A percentile compares a stretch with the other conserved stretches of the same genome.
Conservation (phyloP, 108 stramenopile genomes). For the Fistulifera pelliculosa region DNA sequence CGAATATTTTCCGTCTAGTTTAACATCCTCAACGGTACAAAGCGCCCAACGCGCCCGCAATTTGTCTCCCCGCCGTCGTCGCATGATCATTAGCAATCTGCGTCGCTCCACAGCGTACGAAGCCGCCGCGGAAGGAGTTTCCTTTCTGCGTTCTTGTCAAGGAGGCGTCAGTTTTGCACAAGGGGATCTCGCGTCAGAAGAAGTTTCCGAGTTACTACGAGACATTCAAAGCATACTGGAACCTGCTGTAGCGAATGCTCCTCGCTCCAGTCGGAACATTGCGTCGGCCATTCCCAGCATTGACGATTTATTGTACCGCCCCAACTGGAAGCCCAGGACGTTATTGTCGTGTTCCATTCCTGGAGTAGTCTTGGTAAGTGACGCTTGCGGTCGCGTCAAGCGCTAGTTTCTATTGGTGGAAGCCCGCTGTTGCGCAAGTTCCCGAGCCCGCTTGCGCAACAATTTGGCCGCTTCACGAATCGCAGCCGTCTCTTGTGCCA, state of each 20-base stretch:
- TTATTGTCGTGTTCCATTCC: slow-evolving; percentile 51
- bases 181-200: slow-evolving; percentile 58
- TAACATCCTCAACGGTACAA: slow-evolving; percentile 26
- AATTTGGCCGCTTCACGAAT: no score
- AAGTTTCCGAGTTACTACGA: slow-evolving; percentile 27
- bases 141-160: slow-evolving; percentile 14
- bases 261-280: slow-evolving; percentile 9
- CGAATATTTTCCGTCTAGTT: slow-evolving; percentile 24
- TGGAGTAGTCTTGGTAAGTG: slow-evolving; percentile 49
- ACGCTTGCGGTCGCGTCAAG: slow-evolving; percentile 64
- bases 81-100: slow-evolving; percentile 14
- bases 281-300: slow-evolving; percentile 30
- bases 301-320: slow-evolving; percentile 44
- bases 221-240: slow-evolving; percentile 47
- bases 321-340: slow-evolving; percentile 58
- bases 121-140: slow-evolving; percentile 27
- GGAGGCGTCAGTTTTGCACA: slow-evolving; percentile 47
- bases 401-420: background rate
- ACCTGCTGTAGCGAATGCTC: slow-evolving; percentile 9
- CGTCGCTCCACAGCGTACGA: slow-evolving; percentile 30
- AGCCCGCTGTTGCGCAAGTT: no score
- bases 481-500: no score
- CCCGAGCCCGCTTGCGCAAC: no score
- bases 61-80: slow-evolving; percentile 29
- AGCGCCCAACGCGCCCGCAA: slow-evolving; percentile 16